Evolutionary conservation across 768 basidiomycete genomes (phyloP), one percentile per base, ranked within the genome.

Genomic region (Psilocybe subaeruginosa): DNA sequence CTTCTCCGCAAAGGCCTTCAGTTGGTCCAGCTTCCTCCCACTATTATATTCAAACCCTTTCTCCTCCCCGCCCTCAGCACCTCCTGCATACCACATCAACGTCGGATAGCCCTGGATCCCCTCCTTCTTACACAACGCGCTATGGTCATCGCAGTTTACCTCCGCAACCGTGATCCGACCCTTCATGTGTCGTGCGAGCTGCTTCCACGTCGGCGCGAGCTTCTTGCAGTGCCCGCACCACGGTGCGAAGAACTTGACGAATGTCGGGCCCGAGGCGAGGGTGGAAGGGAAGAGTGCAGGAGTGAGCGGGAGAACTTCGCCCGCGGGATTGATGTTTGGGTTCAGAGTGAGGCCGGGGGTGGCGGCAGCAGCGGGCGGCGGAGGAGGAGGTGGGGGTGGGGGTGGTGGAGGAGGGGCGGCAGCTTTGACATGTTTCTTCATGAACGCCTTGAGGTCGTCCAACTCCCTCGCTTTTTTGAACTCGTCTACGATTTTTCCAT

Each of bases 221-320:
- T 93, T 93, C 78, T 97, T 96, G 83, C 97, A 99, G 75, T 99
- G 96, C 3, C 92, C 92, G 72, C 96, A 98, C 93, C 96, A 99
- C 0, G 96, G 96, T 0, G 95, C 97, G 72, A 84, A 99, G 79
- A 92, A 99, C 65, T 81, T 76, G 70, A 80, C 76, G 76, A 91
- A 78, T 45, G 82, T 72, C 54, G 84, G 73, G 50, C 80, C 78
- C 60, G 77, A 64, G 1, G 71, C 66, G 8, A 84, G 71, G 1
- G 77, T 74, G 23, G 64, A 53, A 9, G 75, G 65, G 65, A 87
- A 85, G 1, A 76, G 73, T 8, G 75, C 68, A 0, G 69, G 64
- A 5, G 73, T 69, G 30, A 82, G 71, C 1, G 72, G 61, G 11
- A 76, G 54, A 8, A 85, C 78, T 58, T 76, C 70, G 49, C 84